These are phyloP conservation scores for Epichloe hybrida DNA, from an alignment of 2,329 filamentous ascomycete species.

Conservation along the genomic window DNA sequence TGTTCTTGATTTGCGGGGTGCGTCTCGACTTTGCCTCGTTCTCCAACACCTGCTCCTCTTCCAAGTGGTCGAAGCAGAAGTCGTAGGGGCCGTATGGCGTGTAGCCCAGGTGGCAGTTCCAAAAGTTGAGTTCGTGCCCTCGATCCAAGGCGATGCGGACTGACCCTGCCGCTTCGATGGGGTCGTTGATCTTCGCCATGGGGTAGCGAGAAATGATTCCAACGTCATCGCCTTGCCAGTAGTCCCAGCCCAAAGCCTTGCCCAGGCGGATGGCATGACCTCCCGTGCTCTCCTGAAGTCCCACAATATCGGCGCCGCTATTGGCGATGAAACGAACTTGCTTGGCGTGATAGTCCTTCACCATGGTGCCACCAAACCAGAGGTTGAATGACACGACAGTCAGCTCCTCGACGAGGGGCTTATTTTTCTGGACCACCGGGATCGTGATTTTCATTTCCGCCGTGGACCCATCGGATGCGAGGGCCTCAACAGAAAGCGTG, in stretches of 20 bases:
- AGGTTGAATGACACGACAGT: constrained; percentile 26
- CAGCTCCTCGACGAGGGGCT: constrained; percentile 20
- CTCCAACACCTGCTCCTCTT: constrained; percentile 18
- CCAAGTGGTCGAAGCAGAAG: constrained; percentile 25
- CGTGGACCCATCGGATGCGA: constrained; percentile 12
- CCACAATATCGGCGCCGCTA: constrained; percentile 21
- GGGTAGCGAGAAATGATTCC: constrained; percentile 25
- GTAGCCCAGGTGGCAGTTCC: constrained; percentile 22
- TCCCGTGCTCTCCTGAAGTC: constrained; percentile 22
- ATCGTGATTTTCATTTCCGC: constrained; percentile 18
- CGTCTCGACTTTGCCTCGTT: constrained; percentile 23
- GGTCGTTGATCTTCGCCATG: constrained; percentile 15
- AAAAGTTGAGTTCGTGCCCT: constrained; percentile 19
- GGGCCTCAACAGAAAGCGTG: constrained; percentile 17
- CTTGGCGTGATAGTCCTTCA: constrained; percentile 26
- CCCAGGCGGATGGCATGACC: constrained; percentile 19
- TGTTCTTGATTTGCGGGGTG: constrained; percentile 23
- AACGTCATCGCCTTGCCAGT: constrained; percentile 19
- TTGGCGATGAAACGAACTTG: constrained; percentile 22
- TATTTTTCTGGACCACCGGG: constrained; percentile 15
- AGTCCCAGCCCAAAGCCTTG: constrained; percentile 24
- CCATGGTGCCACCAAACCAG: constrained; percentile 23
- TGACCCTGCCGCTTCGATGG: constrained; percentile 16
- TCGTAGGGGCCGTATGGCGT: constrained; percentile 30
- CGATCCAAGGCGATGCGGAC: constrained; percentile 22